Conservation (phyloP, 2,329 filamentous ascomycete species). For the Verticillium isaacii region DNA sequence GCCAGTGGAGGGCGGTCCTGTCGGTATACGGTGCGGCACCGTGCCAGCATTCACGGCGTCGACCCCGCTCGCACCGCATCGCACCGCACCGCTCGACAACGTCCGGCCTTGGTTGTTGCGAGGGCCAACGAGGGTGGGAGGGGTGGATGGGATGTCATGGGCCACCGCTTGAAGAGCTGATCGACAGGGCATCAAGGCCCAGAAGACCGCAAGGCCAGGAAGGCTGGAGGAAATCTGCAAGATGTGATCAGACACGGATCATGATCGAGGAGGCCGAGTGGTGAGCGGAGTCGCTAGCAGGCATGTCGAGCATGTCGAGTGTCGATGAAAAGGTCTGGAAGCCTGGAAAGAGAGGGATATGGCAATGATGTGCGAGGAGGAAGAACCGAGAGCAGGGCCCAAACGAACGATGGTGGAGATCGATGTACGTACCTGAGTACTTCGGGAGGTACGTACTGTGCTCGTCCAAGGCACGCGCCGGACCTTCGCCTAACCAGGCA, state of each 20-base stretch:
- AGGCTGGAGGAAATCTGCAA: neutral
- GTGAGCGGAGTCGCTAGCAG: neutral
- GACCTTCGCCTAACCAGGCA: neutral
- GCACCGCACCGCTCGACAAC: conserved; percentile 1
- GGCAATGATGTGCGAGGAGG: neutral
- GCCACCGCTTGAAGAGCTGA: neutral
- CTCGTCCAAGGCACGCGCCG: neutral
- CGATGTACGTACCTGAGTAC: neutral
- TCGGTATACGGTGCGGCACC: neutral
- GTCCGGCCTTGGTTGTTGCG: neutral
- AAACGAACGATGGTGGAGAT: neutral
- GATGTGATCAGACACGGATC: neutral
- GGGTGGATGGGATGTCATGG: neutral
- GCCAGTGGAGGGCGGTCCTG: neutral
- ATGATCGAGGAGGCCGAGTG: neutral
- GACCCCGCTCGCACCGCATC: conserved; percentile 5
- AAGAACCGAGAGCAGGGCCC: neutral
- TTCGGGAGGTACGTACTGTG: neutral
- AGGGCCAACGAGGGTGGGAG: neutral
- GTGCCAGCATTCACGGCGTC: neutral
- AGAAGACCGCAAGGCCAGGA: neutral
- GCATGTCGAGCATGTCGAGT: neutral
- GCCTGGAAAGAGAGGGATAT: neutral
- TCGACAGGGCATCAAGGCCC: neutral
- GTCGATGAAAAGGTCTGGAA: neutral